Percentiles rank a stretch among this genome's conserved stretches.
Evolutionary conservation across 1,284 basidiomycete species (phyloP).

Genomic region (Hemileia vastatrix): DNA sequence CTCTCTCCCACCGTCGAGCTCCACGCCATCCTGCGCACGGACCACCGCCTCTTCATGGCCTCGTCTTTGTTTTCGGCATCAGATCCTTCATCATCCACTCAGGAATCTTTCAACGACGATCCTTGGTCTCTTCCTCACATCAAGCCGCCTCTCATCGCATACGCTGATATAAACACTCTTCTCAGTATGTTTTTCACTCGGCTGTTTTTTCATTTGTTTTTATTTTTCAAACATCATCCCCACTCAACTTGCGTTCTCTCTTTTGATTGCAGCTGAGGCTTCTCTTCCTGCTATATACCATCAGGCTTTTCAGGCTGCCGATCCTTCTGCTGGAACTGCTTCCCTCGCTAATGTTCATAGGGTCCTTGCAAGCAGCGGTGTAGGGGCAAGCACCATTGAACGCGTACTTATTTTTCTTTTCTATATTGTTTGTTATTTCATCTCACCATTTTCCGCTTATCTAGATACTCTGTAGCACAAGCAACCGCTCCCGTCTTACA

Average conservation of each 20-base stretch:
- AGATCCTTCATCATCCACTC: not conserved
- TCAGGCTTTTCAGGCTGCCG: conserved; percentile 60
- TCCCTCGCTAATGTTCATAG: conserved; percentile 71
- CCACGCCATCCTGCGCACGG: no score
- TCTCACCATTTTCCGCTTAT: conserved; percentile 4
- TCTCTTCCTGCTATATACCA: conserved; percentile 69
- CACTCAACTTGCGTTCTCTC: not conserved
- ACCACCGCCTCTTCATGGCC: no score
- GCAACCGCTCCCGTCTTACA: conserved; percentile 63
- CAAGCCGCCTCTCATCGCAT: not conserved
- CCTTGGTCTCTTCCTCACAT: conserved; percentile 14
- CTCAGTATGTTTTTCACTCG: not conserved
- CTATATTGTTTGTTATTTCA: not conserved
- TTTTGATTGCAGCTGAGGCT: conserved; percentile 53
- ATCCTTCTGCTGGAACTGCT: conserved; percentile 59
- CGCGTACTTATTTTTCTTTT: conserved; percentile 50
- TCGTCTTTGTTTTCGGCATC: no score
- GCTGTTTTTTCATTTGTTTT: not conserved
- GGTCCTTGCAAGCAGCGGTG: conserved; percentile 60
- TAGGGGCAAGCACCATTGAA: conserved; percentile 71
- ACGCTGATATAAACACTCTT: not conserved
- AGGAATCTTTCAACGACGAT: conserved; percentile 10
- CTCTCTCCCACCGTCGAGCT: no score
- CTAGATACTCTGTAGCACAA: conserved; percentile 72
- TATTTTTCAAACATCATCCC: not conserved